Evolutionary conservation across 495 filamentous ascomycete species (phyloP), one percentile per base, ranked within the genome.

Genomic region (Parathielavia hyrcaniae): DNA sequence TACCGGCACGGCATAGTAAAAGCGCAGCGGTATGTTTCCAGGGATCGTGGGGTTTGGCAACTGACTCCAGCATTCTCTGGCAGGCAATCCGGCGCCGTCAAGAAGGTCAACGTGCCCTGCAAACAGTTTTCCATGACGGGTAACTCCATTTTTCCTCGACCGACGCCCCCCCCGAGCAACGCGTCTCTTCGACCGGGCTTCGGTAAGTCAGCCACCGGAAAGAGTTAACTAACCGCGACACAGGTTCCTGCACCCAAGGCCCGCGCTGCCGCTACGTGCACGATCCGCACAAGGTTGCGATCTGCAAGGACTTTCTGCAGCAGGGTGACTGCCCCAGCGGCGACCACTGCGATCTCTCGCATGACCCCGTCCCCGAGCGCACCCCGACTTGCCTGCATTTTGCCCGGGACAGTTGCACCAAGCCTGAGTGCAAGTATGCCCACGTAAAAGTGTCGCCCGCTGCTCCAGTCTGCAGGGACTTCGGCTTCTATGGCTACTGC

Each of bases 361-460:
- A 98, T 81, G 87, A 91, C 39, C 79, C 90, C 44, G 90, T 83
- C 57, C 84, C 90, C 62, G 82, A 97, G 70, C 83, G 91, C 69
- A 88, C 88, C 58, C 90, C 93, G 59, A 78, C 86, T 47, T 98
- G 93, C 75, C 68, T 91, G 72, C 90, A 96, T 77, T 97, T 93
- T 75, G 80, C 89, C 64, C 85, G 88, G 69, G 92, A 92, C 50
- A 89, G 88, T 66, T 98, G 93, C 75, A 86, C 88, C 64, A 97
- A 97, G 67, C 69, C 82, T 53, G 77, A 88, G 60, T 98, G 93
- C 76, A 89, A 84, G 59, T 98, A 96, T 79, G 79, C 89, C 58
- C 93, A 98, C 74, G 81, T 91, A 58, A 83, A 84, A 63, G 86
- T 92, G 66, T 87, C 87, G 64, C 84, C 89, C 61, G 79, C 82